Base-by-base conservation (phyloP, 768 basidiomycete genomes). In the Tremella yokohamensis region DNA sequence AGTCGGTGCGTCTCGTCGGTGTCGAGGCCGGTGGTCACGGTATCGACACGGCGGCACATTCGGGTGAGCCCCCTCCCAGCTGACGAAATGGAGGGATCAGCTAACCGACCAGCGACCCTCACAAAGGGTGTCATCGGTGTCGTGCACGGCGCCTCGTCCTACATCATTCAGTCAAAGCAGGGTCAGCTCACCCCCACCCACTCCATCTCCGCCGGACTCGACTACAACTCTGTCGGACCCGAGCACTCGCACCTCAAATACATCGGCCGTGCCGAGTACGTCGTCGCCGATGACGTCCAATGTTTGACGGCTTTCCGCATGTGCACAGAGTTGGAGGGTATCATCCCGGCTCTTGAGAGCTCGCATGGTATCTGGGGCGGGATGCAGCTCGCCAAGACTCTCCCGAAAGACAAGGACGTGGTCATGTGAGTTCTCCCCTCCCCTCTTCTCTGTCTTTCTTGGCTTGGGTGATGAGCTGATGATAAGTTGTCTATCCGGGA, bases 1-100 rank as follows among this genome's bases (percentile, higher is more conserved):
- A 89, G 77, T 80, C 76, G 45, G 93, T 98, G 20, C 83, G 87
- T 38, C 79, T 99, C 29, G 79, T 98, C 29, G 96, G 96, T 61
- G 94, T 99, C 9, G 96, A 99, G 74, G 96, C 96, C 40, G 96
- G 92, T 58, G 96, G 96, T 52, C 91, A 98, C 81, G 96, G 93
- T 87, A 53, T 61, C 40, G 51, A 93, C 64, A 90, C 91, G 11
- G 84, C 86, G 60, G 81, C 81, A 16, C 94, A 98, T 76, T 96
- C 91, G 57, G 60, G 60, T 61, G 16, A 40, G 60, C 42, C 9
- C 11, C 3, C 11, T 26, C 15, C 15, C 29, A 6, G 6, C 25
- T 49, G 20, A 20, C 49, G 8, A 51, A 8, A 7, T 25, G 20
- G 13, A 8, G 24, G 37, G 29, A 18, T 15, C 8, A 20, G 2